phyloP scores from a whole-genome alignment of 2,329 filamentous ascomycete genomes.

The Xylaria sp. region DNA sequence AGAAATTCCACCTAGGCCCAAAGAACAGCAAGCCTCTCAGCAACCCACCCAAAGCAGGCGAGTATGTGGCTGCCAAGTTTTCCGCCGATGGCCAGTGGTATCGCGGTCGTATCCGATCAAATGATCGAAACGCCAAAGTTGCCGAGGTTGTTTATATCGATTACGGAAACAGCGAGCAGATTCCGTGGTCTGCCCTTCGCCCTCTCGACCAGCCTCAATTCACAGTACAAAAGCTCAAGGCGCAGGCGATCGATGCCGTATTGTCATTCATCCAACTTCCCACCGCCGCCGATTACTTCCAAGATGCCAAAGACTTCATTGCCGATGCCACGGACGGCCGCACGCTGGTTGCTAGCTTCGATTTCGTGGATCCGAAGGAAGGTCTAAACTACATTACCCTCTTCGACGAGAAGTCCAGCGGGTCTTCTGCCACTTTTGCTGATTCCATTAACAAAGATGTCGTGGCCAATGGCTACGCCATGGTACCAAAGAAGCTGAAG shows the following conservation, averaged over 20 bases:
- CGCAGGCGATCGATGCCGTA: constrained; percentile 87
- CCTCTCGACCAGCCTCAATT: constrained; percentile 85
- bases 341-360: constrained; percentile 89
- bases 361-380: constrained; percentile 82
- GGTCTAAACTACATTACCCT: constrained; percentile 87
- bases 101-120: constrained; percentile 87
- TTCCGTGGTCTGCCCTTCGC: constrained; percentile 86
- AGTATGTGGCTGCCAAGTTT: constrained; percentile 92
- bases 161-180: constrained; percentile 92
- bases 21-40: constrained; percentile 80
- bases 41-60: constrained; percentile 86
- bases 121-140: constrained; percentile 89
- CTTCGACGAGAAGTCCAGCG: constrained; percentile 77
- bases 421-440: constrained; percentile 62
- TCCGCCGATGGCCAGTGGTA: constrained; percentile 93
- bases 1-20: constrained; percentile 87
- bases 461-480: constrained; percentile 82
- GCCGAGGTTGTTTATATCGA: constrained; percentile 95
- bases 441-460: constrained; percentile 93
- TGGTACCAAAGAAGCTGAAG: constrained; percentile 93
- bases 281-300: constrained; percentile 81
- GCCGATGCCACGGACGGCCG: constrained; percentile 78
- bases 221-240: constrained; percentile 80
- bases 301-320: constrained; percentile 81
- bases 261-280: constrained; percentile 93